Conservation (phyloP, 495 filamentous ascomycete species). For the Penicillium tannophilum region DNA sequence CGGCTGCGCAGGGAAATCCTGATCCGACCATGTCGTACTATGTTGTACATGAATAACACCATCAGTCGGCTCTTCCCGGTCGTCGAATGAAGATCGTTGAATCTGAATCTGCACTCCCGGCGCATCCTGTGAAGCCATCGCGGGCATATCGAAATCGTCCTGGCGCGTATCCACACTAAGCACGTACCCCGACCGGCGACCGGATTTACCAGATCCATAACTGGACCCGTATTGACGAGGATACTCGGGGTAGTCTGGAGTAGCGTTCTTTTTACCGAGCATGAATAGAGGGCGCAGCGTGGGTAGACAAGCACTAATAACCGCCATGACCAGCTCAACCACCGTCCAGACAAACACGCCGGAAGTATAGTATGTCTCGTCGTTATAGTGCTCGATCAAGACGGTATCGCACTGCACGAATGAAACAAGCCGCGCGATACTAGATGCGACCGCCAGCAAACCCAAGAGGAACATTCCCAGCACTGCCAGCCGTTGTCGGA, state of each 20-base stretch:
- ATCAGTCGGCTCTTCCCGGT: too few species aligned
- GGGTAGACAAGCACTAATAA: conserved; percentile 14
- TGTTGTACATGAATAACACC: not conserved
- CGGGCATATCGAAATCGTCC: not conserved
- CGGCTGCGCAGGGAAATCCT: not conserved
- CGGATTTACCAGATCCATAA: not conserved
- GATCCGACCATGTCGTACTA: not conserved
- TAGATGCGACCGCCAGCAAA: not conserved
- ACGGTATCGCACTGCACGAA: conserved; percentile 12
- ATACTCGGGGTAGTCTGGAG: not conserved
- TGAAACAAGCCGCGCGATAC: conserved; percentile 10
- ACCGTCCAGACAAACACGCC: conserved; percentile 12
- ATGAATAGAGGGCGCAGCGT: conserved; percentile 8
- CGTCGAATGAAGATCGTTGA: not conserved
- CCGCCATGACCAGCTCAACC: conserved; percentile 12
- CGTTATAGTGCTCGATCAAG: not conserved
- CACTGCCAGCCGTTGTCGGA: conserved; percentile 29
- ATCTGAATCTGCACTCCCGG: not conserved
- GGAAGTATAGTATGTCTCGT: conserved; percentile 9
- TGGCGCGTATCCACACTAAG: not conserved
- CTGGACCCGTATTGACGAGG: not conserved
- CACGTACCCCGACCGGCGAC: not conserved
- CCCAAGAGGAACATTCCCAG: not conserved
- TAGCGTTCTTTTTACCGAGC: not conserved
- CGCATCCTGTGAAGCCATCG: not conserved